A percentile compares a stretch with the other conserved stretches of the same genome.
phyloP scores from a whole-genome alignment of 2,329 filamentous ascomycete genomes.

The Microdochium trichocladiopsis region DNA sequence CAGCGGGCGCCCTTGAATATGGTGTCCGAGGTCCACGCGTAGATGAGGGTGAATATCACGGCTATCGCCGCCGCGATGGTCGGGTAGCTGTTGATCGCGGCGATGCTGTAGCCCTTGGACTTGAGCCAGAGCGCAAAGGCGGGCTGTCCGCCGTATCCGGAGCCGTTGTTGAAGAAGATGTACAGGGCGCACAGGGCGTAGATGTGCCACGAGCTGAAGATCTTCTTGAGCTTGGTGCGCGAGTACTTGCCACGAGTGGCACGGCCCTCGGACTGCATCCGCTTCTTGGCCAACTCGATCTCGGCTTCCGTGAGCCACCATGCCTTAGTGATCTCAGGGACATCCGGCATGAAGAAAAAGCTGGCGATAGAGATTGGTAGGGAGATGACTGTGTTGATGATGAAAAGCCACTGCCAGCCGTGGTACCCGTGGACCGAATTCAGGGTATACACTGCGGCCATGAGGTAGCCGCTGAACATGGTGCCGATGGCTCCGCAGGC shows the following conservation, averaged over 20 bases:
- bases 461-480: constrained; percentile 44
- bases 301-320: constrained; percentile 30
- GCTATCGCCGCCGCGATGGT: constrained; percentile 49
- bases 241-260: constrained; percentile 31
- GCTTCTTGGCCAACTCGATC: constrained; percentile 27
- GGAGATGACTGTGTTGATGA: constrained; percentile 46
- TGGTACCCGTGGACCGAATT: constrained; percentile 36
- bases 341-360: constrained; percentile 33
- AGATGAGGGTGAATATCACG: constrained; percentile 52
- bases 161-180: constrained; percentile 58
- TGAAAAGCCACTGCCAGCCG: constrained; percentile 50
- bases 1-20: constrained; percentile 52
- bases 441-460: constrained; percentile 43
- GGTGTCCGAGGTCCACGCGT: constrained; percentile 60
- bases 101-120: constrained; percentile 30
- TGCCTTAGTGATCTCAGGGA: constrained; percentile 28
- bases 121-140: constrained; percentile 46
- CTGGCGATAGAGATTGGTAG: constrained; percentile 42
- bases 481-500: constrained; percentile 17
- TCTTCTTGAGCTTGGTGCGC: constrained; percentile 46
- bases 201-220: constrained; percentile 59
- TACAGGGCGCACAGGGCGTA: constrained; percentile 52
- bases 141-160: constrained; percentile 38
- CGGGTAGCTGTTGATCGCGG: constrained; percentile 41
- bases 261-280: constrained; percentile 36